Conservation (phyloP, 495 filamentous ascomycete species). For the Annulohypoxylon moriforme region DNA sequence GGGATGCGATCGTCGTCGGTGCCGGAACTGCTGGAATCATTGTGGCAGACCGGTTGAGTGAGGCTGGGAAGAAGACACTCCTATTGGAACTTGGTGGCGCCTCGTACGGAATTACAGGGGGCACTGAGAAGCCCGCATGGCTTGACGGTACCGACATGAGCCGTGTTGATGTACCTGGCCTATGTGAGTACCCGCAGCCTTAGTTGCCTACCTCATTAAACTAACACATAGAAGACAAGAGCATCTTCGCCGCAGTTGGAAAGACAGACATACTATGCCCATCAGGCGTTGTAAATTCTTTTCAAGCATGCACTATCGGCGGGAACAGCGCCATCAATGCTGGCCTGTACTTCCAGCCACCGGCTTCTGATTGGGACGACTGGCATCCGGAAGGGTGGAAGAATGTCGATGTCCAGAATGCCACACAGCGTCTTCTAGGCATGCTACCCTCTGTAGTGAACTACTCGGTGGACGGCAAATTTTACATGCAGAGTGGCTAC, state of each 20-base stretch:
- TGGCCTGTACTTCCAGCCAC: conserved; percentile 62
- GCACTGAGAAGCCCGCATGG: conserved; percentile 57
- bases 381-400: conserved; percentile 72
- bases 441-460: conserved; percentile 65
- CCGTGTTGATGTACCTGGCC: conserved; percentile 68
- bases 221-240: conserved; percentile 52
- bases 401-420: conserved; percentile 61
- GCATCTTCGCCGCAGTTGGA: conserved; percentile 59
- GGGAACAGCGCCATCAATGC: conserved; percentile 62
- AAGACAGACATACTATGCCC: conserved; percentile 51
- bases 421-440: conserved; percentile 61
- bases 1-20: conserved; percentile 73
- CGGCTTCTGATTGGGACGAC: conserved; percentile 66
- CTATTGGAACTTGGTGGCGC: conserved; percentile 48
- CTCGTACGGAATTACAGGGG: conserved; percentile 52
- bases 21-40: conserved; percentile 91
- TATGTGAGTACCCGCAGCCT: conserved; percentile 49
- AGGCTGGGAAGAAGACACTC: conserved; percentile 52
- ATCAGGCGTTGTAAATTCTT: conserved; percentile 55
- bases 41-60: conserved; percentile 70
- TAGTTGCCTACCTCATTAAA: not conserved
- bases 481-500: conserved; percentile 67
- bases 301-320: conserved; percentile 69
- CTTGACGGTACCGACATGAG: conserved; percentile 67
- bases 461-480: conserved; percentile 65